phyloP scores from a whole-genome alignment of 2,329 filamentous ascomycete species.

The Blastomyces percursus region DNA sequence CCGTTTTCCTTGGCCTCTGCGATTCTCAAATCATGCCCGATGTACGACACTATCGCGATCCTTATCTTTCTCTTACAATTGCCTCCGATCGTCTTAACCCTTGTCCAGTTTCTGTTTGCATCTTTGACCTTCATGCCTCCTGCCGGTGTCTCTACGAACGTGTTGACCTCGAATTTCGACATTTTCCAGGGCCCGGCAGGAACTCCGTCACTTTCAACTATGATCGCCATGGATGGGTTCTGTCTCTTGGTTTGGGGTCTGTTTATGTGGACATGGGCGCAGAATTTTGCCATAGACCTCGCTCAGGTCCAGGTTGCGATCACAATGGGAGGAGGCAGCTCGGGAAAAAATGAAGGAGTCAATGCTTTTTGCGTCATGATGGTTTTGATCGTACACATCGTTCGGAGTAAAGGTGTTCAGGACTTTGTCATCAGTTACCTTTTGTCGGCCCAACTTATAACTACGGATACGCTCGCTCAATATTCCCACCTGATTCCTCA shows the following conservation, averaged over 20 bases:
- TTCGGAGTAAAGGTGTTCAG: constrained; percentile 37
- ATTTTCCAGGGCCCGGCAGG: constrained; percentile 81
- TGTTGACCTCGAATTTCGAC: constrained; percentile 70
- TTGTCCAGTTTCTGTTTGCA: constrained; percentile 86
- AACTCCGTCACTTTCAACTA: constrained; percentile 74
- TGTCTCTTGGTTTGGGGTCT: constrained; percentile 71
- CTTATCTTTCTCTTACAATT: constrained; percentile 91
- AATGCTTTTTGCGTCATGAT: constrained; percentile 37
- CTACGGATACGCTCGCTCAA: constrained; percentile 33
- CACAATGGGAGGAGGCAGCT: constrained; percentile 68
- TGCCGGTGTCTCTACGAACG: constrained; percentile 62
- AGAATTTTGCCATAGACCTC: constrained; percentile 78
- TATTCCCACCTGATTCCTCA: constrained; percentile 34
- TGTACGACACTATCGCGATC: constrained; percentile 92
- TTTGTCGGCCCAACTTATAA: constrained; percentile 35
- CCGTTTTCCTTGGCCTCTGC: constrained; percentile 70
- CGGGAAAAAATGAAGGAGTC: constrained; percentile 37
- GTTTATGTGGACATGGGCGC: constrained; percentile 74
- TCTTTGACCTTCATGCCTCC: constrained; percentile 86
- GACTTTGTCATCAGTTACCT: constrained; percentile 41
- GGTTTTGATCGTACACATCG: constrained; percentile 36
- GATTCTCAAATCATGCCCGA: constrained; percentile 77
- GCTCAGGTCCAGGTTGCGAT: constrained; percentile 90
- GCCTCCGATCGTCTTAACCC: constrained; percentile 73
- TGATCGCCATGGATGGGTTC: constrained; percentile 71